Evolutionary conservation across 2,329 filamentous ascomycete genomes (phyloP).

Genomic region (Fusarium verrucosum): DNA sequence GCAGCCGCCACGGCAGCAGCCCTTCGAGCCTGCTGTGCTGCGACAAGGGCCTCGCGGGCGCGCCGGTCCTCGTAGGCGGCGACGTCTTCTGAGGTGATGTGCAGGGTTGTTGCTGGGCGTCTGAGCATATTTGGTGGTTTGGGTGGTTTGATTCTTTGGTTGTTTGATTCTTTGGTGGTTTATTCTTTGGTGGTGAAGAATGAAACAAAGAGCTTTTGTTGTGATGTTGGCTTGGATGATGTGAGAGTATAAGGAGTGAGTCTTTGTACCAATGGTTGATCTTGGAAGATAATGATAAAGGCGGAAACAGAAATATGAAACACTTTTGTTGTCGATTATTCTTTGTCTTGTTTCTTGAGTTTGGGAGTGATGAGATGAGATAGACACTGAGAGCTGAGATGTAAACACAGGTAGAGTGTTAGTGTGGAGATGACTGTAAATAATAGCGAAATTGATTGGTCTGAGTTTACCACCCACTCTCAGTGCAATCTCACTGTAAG

Average conservation of each 20-base stretch:
- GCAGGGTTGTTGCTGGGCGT: conserved; percentile 72
- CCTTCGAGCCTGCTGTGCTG: conserved; percentile 46
- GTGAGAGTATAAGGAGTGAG: neutral
- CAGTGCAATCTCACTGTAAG: neutral
- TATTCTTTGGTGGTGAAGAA: neutral
- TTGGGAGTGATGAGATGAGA: conserved; percentile 11
- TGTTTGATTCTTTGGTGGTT: neutral
- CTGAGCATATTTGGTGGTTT: conserved; percentile 63
- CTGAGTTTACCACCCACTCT: neutral
- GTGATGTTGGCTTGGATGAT: neutral
- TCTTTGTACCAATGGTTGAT: neutral
- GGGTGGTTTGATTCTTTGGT: neutral
- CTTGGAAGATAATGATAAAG: too few species aligned
- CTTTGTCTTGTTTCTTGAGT: neutral
- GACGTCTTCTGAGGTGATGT: conserved; percentile 75
- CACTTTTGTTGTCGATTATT: neutral
- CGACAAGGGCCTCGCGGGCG: conserved; percentile 52
- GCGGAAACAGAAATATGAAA: neutral
- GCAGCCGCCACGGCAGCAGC: conserved; percentile 39
- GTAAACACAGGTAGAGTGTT: too few species aligned
- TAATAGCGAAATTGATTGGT: conserved; percentile 13
- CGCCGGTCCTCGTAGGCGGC: conserved; percentile 74
- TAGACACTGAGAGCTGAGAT: neutral
- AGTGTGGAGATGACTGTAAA: conserved; percentile 2
- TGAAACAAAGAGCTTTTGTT: conserved; percentile 17